phyloP scores from a whole-genome alignment of 1,139 yeast species.

The Pichia norvegensis region DNA sequence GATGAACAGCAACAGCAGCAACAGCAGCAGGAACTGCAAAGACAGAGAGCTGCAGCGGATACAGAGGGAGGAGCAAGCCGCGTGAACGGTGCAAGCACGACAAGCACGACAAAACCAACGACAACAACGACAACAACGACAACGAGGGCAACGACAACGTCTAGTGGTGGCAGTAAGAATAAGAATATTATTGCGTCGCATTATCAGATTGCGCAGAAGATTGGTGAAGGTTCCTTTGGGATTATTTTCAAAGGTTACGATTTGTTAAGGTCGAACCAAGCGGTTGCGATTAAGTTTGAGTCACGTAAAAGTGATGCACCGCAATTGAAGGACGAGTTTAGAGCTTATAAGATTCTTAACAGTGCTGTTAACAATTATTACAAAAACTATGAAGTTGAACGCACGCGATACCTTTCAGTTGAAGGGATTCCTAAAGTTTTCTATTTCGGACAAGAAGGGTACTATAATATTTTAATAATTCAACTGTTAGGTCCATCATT shows the following conservation, averaged over 20 bases:
- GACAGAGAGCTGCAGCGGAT: background rate
- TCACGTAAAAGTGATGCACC: conserved; percentile 97
- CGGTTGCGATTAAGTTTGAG: conserved; percentile 72
- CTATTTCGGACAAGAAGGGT: conserved; percentile 79
- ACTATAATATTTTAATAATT: conserved; percentile 65
- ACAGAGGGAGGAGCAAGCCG: background rate
- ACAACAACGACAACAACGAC: background rate
- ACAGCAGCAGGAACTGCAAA: background rate
- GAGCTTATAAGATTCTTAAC: conserved; percentile 81
- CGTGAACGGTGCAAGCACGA: no score
- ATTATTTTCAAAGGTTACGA: conserved; percentile 93
- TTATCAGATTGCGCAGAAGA: conserved; percentile 92
- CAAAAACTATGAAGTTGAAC: conserved; percentile 14
- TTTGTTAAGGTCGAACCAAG: conserved; percentile 58
- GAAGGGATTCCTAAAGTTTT: conserved; percentile 90
- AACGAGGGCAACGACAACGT: background rate
- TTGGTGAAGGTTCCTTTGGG: conserved; percentile 98
- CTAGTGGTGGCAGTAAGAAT: conserved; percentile 1
- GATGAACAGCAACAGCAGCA: background rate
- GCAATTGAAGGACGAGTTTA: conserved; percentile 88
- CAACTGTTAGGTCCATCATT: conserved; percentile 70
- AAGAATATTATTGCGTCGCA: conserved; percentile 53
- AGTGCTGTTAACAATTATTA: conserved; percentile 34
- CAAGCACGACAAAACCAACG: background rate
- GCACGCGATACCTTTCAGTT: conserved; percentile 20